Evolutionary conservation across 495 filamentous ascomycete species (phyloP), one percentile per base, ranked within the genome.

Genomic region (Lasiosphaeria hispida): DNA sequence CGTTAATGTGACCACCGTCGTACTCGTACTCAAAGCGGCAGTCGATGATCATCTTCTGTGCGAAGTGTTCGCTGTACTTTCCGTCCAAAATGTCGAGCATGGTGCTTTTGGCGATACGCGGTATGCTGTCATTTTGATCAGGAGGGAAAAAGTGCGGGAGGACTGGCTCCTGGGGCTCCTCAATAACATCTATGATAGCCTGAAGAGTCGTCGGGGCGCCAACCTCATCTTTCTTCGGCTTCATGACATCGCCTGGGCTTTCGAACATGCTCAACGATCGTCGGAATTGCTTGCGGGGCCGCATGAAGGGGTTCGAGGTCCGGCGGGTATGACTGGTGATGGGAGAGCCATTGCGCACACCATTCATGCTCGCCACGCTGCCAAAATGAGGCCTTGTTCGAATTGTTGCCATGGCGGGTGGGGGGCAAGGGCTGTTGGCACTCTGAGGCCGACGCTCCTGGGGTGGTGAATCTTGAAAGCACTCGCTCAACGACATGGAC

Each of bases 11-110:
- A 14, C 95, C 95, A 43, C 95, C 95, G 34, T 96, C 87, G 70
- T 92, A 99, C 73, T 99, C 95, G 70, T 97, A 99, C 73, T 97
- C 95, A 69, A 99, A 99, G 10, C 94, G 89, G 68, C 95, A 99
- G 66, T 99, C 95, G 51, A 99, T 85, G 62, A 99, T 77, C 70
- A 94, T 80, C 60, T 87, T 85, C 58, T 90, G 81, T 50, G 89
- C 85, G 65, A 86, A 97, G 1, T 81, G 63, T 13, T 84, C 78
- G 56, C 84, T 83, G 70, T 86, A 97, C 63, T 89, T 88, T 38
- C 90, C 90, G 71, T 96, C 88, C 47, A 97, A 77, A n/a, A 99
- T 81, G 10, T 89, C 82, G 48, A 95, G 75, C 68, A 97, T 80
- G 14, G 90, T 96, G 19, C 80, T 74, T 60, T 86, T 84, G 19